Evolutionary conservation across 768 basidiomycete species (phyloP).

Genomic region (Leucogyrophana mollusca): DNA sequence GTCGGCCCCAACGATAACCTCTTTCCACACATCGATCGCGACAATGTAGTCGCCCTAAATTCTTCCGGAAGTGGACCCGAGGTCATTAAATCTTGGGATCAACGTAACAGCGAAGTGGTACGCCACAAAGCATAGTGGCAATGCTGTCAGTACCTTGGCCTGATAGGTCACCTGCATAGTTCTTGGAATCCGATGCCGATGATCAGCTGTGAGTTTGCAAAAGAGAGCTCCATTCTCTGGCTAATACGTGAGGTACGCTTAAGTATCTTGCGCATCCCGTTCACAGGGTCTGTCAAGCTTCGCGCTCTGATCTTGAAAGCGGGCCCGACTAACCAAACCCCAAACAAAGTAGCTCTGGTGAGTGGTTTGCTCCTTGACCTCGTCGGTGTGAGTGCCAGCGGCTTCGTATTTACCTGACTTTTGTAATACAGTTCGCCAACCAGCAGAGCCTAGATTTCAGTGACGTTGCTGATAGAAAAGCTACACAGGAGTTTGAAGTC

Average conservation of each 20-base stretch:
- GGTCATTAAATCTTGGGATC: conserved; percentile 87
- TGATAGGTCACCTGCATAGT: conserved; percentile 42
- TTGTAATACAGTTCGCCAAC: conserved; percentile 74
- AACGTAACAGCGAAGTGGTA: conserved; percentile 74
- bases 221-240: background rate
- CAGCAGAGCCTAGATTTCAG: conserved; percentile 79
- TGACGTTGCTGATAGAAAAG: conserved; percentile 57
- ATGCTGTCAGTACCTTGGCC: background rate
- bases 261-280: conserved; percentile 83
- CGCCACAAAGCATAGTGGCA: too few relatives aligned
- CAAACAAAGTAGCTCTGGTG: conserved; percentile 69
- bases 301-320: conserved; percentile 81
- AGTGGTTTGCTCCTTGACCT: conserved; percentile 22
- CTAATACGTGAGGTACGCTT: conserved; percentile 7
- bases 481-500: conserved; percentile 73
- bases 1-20: conserved; percentile 67
- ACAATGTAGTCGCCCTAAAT: conserved; percentile 82
- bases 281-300: conserved; percentile 84
- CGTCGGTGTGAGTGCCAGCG: background rate
- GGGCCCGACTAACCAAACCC: conserved; percentile 79
- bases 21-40: conserved; percentile 71
- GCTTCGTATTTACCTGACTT: background rate
- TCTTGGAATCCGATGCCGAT: conserved; percentile 85
- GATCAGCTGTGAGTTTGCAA: conserved; percentile 70
- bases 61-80: conserved; percentile 47